A percentile compares a stretch with the other conserved stretches of the same genome.
Evolutionary conservation across 129 eudicot genomes (phyloP).

Genomic region (Artemisia argyi): DNA sequence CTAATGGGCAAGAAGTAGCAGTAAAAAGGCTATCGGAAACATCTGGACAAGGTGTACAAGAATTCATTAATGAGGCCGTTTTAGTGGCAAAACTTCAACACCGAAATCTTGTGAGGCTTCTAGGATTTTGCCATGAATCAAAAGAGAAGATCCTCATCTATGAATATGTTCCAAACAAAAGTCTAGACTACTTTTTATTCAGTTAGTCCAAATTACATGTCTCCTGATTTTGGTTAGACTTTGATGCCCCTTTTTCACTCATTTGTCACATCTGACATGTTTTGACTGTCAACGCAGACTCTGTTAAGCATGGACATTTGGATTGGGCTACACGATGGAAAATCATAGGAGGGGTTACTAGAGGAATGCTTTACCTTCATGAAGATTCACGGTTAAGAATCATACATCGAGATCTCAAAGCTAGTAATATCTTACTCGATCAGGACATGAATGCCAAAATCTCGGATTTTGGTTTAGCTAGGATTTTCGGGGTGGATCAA

Average conservation of each 20-base stretch:
- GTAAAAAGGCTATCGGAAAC: conserved; percentile 37
- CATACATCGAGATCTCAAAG: conserved; percentile 27
- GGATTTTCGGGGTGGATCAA: conserved; percentile 27
- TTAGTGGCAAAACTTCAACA: conserved; percentile 40
- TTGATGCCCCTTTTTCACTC: background rate
- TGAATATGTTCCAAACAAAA: conserved; percentile 38
- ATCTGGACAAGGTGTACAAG: conserved; percentile 41
- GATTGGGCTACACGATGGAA: conserved; percentile 33
- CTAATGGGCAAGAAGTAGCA: conserved; percentile 33
- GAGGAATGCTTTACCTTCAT: conserved; percentile 33
- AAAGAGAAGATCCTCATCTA: conserved; percentile 39
- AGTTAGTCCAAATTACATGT: conserved; percentile 4
- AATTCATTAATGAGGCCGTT: conserved; percentile 33
- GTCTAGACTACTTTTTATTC: conserved; percentile 35
- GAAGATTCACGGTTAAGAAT: conserved; percentile 26
- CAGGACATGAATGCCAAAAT: conserved; percentile 22
- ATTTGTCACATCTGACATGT: background rate
- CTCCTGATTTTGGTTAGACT: background rate
- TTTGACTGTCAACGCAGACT: conserved; percentile 21
- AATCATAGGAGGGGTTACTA: conserved; percentile 26
- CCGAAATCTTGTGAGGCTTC: conserved; percentile 37
- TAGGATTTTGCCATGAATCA: conserved; percentile 35
- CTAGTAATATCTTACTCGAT: conserved; percentile 29
- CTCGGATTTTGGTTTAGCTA: conserved; percentile 27
- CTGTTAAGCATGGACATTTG: conserved; percentile 19